Conservation (phyloP, 2,329 filamentous ascomycete genomes). For the Claviceps monticola region DNA sequence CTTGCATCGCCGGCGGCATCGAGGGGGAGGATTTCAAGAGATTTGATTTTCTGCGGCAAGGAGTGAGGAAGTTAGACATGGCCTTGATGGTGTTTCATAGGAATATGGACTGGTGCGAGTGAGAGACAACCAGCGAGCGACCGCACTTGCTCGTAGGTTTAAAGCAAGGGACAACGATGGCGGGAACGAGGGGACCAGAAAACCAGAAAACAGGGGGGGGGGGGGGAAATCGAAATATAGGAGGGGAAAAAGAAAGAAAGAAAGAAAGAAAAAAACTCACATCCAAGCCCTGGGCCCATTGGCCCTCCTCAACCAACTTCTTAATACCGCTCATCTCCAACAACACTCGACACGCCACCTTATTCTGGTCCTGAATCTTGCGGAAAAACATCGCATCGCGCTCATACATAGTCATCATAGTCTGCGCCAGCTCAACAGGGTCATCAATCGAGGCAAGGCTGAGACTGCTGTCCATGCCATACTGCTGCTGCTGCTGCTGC, state of each 20-base stretch:
- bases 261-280: slow-evolving; percentile 30
- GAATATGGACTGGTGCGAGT: no score
- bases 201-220: neutral
- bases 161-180: neutral
- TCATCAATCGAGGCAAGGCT: slow-evolving; percentile 47
- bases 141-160: no score
- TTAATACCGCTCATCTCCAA: slow-evolving; percentile 50
- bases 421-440: slow-evolving; percentile 43
- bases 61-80: no score
- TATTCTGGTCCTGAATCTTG: slow-evolving; percentile 42
- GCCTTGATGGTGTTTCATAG: neutral
- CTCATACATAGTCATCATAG: slow-evolving; percentile 51
- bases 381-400: slow-evolving; percentile 46
- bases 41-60: slow-evolving; percentile 49
- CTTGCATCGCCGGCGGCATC: slow-evolving; percentile 60
- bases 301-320: slow-evolving; percentile 35
- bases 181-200: neutral
- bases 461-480: slow-evolving; percentile 37
- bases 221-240: neutral
- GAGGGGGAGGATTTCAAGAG: slow-evolving; percentile 67
- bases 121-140: no score
- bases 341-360: slow-evolving; percentile 40
- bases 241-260: neutral
- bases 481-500: slow-evolving; percentile 18
- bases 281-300: slow-evolving; percentile 45